phyloP scores from a whole-genome alignment of 179 eudicot genomes.

The Patellifolia procumbens region DNA sequence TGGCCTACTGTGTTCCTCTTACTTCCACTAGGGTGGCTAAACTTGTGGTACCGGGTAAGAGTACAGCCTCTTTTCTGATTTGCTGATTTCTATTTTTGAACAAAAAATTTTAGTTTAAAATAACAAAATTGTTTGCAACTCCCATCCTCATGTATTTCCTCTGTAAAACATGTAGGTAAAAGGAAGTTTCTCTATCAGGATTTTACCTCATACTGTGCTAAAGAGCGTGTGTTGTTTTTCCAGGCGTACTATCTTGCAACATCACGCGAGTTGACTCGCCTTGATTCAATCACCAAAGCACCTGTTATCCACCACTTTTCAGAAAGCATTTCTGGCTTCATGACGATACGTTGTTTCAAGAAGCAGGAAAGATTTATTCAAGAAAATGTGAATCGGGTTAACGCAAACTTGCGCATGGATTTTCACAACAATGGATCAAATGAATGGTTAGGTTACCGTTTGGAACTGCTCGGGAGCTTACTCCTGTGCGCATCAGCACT shows the following conservation, averaged over 20 bases:
- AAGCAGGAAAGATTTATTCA: slow-evolving; percentile 65
- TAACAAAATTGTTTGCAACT: no score
- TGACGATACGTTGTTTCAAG: slow-evolving; percentile 88
- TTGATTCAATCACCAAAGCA: slow-evolving; percentile 96
- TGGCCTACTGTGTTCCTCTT: slow-evolving; percentile 91
- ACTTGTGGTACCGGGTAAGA: slow-evolving; percentile 90
- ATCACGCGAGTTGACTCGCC: slow-evolving; percentile 91
- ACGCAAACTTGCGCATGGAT: slow-evolving; percentile 86
- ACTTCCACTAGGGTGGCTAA: slow-evolving; percentile 87
- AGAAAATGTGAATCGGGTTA: slow-evolving; percentile 74
- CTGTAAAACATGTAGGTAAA: background rate
- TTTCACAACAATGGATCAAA: slow-evolving; percentile 93
- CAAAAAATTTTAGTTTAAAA: no score
- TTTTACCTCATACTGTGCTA: background rate
- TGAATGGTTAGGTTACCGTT: slow-evolving; percentile 94
- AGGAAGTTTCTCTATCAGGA: background rate
- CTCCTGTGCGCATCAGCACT: slow-evolving; percentile 79
- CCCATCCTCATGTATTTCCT: background rate
- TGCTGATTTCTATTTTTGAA: background rate
- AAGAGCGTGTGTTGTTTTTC: slow-evolving; percentile 21
- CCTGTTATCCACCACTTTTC: slow-evolving; percentile 96
- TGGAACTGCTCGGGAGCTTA: slow-evolving; percentile 82
- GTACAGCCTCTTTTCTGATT: no score
- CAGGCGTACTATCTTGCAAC: slow-evolving; percentile 90
- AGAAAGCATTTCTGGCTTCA: slow-evolving; percentile 90